Base-by-base conservation (phyloP, 2,329 filamentous ascomycete species). In the Nannizziopsis arthrosporioides region DNA sequence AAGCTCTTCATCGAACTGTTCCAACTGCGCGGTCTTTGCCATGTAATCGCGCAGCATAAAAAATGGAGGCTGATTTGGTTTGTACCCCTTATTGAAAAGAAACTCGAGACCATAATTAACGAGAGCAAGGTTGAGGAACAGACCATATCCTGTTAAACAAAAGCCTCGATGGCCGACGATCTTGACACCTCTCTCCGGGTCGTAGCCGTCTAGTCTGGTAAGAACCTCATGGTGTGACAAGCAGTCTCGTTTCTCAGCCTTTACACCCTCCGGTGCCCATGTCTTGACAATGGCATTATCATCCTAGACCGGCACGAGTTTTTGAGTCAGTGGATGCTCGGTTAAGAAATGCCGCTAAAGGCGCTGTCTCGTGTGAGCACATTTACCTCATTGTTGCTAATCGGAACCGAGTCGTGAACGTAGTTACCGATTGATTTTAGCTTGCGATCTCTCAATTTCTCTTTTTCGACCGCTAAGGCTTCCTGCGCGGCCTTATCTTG, bases 171-270 rank as follows among this genome's bases (percentile, higher is more conserved):
- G 90, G 45, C 92, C 90, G 39, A 94, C 89, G 54, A 96, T 78
- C 74, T 96, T 96, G 55, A 88, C 85, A 56, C 88, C 88, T 55
- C 92, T 82, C 62, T 94, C 87, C 1, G 87, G 84, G 63, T 96
- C 92, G 63, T 94, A 95, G 47, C 90, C 89, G 58, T 92, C 87
- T 54, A 96, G 72, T 57, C 87, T 78, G 50, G 82, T 80, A 51
- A 96, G 78, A 47, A 98, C 88, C 64, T 96, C 90, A 67, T 98
- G 92, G 67, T 98, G 92, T 44, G 89, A 94, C 53, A 96, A 82
- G 53, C 73, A 77, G 50, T 84, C 75, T 58, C 80, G 78, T 74
- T 89, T 89, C 68, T 88, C 80, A 42, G 85, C 78, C 17, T 71
- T 75, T 50, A 82, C 75, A 46, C 81, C 82, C 56, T 87, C 81